Evolutionary conservation across 257 asterid genomes (phyloP), one percentile per base, ranked within the genome.

Genomic region (Perilla frutescens): DNA sequence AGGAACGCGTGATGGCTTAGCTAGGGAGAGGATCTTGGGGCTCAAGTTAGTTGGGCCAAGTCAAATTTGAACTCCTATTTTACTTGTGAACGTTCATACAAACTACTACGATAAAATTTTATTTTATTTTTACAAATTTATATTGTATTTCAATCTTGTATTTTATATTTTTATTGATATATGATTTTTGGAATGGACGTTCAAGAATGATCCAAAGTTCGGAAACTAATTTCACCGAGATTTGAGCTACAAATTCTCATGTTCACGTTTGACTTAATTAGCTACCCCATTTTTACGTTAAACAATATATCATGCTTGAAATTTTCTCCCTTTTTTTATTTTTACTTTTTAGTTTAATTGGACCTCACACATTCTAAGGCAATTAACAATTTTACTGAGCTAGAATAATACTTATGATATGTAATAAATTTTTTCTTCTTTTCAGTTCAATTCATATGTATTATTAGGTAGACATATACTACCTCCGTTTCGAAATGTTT

Each of bases 11-110:
- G 83, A 58, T 48, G 66, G 56, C 36, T 50, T 9, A 43, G 37
- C 29, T 57, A 41, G 77, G 44, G 59, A n/a, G 81, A 54, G 40
- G 76, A 44, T 44, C 66, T 75, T 81, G 81, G 83, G 41, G 76
- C 70, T 57, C 81, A 81, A 73, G 90, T 66, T 77, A 40, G 84
- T 80, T 75, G 77, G 77, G 79, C 82, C 62, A 78, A 82, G 87
- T 85, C 89, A 85, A 85, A 80, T 72, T 62, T 72, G 55, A 66
- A 44, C 39, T 63, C 73, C 75, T 48, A 6, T 61, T 43, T 37
- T 51, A 44, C 53, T 64, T 41, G 39, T 54, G 37, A 20, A 55
- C 31, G 15, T 26, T 34, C 57, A 43, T 50, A 34, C 36, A 29
- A 34, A 34, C 26, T 60, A 36, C 26, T n/a, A 0, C 5, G 0